Evolutionary conservation across 495 filamentous ascomycete species (phyloP), one percentile per base, ranked within the genome.

Genomic region (Talaromyces nanjingensis): DNA sequence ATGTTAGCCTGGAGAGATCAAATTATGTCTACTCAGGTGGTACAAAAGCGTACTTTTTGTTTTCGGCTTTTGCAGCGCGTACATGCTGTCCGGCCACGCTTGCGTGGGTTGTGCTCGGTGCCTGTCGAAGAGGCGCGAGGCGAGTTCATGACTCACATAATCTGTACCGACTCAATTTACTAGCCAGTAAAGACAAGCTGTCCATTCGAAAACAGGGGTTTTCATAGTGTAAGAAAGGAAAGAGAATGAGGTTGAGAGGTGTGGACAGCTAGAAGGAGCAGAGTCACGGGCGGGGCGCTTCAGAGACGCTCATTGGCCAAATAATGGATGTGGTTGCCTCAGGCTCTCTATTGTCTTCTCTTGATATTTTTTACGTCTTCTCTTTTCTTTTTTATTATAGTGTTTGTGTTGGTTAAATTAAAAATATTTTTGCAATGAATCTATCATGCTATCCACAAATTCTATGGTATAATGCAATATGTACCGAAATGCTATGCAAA

Each of bases 1-100:
- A 14, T 16, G 47, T 59, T 58, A 42, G 12, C 14, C 37, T 9
- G 37, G 4, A 4, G 56, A 56, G 58, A 64, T 24, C 64, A 54
- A 14, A 33, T 18, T 2, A 3, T 27, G 8, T 24, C 31, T 29
- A 25, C 1, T 53, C 8, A 12, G 20, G 62, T 42, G 29, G 53
- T 63, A 37, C 12, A 25, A 20, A 16, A 27, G 33, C 69, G 69
- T 53, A 75, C 76, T 71, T 73, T 82, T 66, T 84, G 81, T 64
- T 84, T 84, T 63, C 80, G 68, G 9, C 69, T 77, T 68, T 83
- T 79, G 71, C 81, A 84, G 56, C 81, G 74, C 59, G 80, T 78
- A 64, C 81, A 84, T 11, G 78, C 79, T 8, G 79, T 84, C 56
- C 81, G 71, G 6, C 76, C 78, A 33, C 81, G 76, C 70, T 84